These are phyloP conservation scores for Gaultheria prostrata DNA, from an alignment of 148 eudicot genomes.

Conservation along the genomic window DNA sequence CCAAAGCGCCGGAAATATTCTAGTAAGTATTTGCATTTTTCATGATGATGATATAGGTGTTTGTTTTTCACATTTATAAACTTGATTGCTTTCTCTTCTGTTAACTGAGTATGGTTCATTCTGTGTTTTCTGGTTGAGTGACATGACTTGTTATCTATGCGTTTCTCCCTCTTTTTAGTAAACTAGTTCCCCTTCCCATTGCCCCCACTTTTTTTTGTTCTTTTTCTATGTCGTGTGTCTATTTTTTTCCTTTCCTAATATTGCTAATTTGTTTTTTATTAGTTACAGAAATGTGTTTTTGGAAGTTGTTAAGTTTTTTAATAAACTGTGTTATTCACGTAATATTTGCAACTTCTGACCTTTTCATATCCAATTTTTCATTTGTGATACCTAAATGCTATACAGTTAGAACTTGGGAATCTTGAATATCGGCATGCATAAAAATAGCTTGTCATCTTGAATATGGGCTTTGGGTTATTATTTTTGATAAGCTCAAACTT, in stretches of 20 bases:
- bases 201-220: background rate
- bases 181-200: too few relatives aligned
- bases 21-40: constrained; percentile 32
- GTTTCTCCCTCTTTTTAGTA: background rate
- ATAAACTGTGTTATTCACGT: background rate
- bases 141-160: background rate
- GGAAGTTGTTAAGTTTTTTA: too few relatives aligned
- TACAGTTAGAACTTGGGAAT: background rate
- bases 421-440: background rate
- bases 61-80: background rate
- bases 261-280: background rate
- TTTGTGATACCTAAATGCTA: background rate
- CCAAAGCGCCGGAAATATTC: constrained; percentile 59
- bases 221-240: background rate
- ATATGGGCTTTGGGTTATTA: background rate
- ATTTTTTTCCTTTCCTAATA: background rate
- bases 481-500: background rate
- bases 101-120: background rate
- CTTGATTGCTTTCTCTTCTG: background rate
- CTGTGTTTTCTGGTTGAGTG: constrained; percentile 4
- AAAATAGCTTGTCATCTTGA: background rate
- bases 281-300: background rate
- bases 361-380: background rate
- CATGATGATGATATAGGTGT: background rate
- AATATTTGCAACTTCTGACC: background rate